These are phyloP conservation scores for Penicillium freii DNA, from an alignment of 2,329 filamentous ascomycete genomes.

Conservation along the genomic window DNA sequence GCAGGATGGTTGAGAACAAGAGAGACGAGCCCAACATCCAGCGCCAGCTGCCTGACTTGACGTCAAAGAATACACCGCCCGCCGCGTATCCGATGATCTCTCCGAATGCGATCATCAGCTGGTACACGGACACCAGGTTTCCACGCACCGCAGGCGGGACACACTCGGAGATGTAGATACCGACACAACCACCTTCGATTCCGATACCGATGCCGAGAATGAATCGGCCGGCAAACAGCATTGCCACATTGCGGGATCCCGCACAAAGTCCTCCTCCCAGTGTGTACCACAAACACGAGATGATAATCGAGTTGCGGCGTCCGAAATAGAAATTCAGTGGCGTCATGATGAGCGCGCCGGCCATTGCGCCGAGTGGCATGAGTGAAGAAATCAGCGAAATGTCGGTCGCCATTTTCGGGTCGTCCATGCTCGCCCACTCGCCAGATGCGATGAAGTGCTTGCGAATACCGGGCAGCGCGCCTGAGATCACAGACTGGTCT, in stretches of 20 bases:
- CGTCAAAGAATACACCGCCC: constrained; percentile 62
- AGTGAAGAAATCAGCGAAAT: neutral
- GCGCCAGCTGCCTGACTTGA: constrained; percentile 68
- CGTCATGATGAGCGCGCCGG: neutral
- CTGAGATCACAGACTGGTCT: neutral
- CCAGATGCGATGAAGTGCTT: neutral
- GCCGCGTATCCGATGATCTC: neutral
- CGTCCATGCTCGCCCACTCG: neutral
- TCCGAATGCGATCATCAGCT: neutral
- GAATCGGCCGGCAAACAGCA: neutral
- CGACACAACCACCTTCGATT: neutral
- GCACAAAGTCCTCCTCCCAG: neutral
- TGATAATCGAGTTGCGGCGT: neutral
- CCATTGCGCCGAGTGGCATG: neutral
- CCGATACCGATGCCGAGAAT: neutral
- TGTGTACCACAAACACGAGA: neutral
- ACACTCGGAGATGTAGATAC: neutral
- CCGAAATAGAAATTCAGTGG: neutral
- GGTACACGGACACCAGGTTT: neutral
- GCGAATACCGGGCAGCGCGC: neutral
- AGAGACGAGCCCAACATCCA: constrained; percentile 72
- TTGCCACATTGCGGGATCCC: neutral
- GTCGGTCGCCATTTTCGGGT: neutral
- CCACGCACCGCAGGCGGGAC: neutral
- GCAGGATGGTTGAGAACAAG: constrained; percentile 64